Evolutionary conservation across 768 basidiomycete genomes (phyloP), one percentile per base, ranked within the genome.

Genomic region (Termitomyces sp.): DNA sequence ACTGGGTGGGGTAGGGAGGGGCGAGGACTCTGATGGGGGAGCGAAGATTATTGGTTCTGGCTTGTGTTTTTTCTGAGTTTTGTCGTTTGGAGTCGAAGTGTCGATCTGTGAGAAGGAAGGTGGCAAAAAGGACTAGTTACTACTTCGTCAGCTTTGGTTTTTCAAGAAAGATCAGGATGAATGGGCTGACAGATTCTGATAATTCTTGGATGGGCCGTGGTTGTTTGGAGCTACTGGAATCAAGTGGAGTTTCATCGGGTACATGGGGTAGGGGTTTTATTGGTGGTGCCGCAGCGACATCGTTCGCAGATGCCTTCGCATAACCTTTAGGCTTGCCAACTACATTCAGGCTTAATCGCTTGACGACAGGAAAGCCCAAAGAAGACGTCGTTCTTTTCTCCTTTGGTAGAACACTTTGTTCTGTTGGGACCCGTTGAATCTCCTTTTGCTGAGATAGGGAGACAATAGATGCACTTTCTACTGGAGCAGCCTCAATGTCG

Each of bases 81-180:
- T 60, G 13, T 64, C 57, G 35, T 68, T 70, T 10, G 83, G 84
- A 5, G 83, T 85, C 2, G 84, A 86, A 28, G 81, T 84, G 33
- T 70, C 64, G 22, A 85, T 66, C 56, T 82, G 71, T 11, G 77
- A 71, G 62, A 84, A 85, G 7, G 83, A 84, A 3, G 82, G 83
- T 1, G 82, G 82, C 20, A 80, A 67, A 57, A 77, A 81, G n/a
- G 71, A 69, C 81, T 62, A 9, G 5, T 44, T 50, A 30, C 50
- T 28, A 46, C 36, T 24, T 48, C 33, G 52, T 63, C 20, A 60
- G 55, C 52, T 41, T 32, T 20, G 24, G n/a, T 3, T 33, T 36
- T 36, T 8, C 9, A 9, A 35, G 36, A 24, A 1, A 59, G 48
- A n/a, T 28, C 44, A 45, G n/a, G 51, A 47, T 10, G 26, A n/a